These are phyloP conservation scores for Catenaria anguillulae DNA, from an alignment of 371 early-diverging fungal species.

Conservation along the genomic window DNA sequence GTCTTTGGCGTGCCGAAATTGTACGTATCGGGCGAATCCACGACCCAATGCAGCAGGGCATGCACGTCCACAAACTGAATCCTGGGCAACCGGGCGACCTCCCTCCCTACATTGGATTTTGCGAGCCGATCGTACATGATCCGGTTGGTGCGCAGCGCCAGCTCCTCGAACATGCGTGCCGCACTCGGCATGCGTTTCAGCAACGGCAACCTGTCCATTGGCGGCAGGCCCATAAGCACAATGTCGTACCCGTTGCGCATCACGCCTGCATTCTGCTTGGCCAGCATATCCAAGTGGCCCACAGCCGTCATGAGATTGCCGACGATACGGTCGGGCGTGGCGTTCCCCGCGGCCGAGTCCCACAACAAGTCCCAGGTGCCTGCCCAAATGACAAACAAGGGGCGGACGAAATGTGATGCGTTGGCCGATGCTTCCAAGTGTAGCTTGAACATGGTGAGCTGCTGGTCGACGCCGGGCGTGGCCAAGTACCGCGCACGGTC, in stretches of 20 bases:
- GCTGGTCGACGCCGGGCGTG: not conserved
- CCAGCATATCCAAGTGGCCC: not conserved
- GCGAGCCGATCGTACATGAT: not conserved
- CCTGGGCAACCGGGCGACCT: not conserved
- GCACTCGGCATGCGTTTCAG: not conserved
- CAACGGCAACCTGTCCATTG: not conserved
- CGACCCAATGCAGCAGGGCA: not conserved
- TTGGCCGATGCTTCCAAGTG: too few relatives aligned
- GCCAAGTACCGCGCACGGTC: too few relatives aligned
- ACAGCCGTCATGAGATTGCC: too few relatives aligned
- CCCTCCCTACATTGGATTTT: not conserved
- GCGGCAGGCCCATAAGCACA: not conserved
- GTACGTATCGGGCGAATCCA: not conserved
- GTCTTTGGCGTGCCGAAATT: not conserved
- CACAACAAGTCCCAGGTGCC: not conserved
- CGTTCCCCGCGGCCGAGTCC: not conserved
- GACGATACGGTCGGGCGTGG: not conserved
- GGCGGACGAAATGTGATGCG: too few relatives aligned
- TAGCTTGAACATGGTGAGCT: not conserved
- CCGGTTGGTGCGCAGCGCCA: not conserved
- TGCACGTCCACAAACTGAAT: not conserved
- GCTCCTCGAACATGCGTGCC: not conserved
- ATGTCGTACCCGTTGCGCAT: not conserved
- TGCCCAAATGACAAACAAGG: not conserved
- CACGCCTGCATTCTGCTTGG: not conserved